Evolutionary conservation across 106 monocot genomes (phyloP), one percentile per base, ranked within the genome.

Genomic region (Alisma plantagoaquatica): DNA sequence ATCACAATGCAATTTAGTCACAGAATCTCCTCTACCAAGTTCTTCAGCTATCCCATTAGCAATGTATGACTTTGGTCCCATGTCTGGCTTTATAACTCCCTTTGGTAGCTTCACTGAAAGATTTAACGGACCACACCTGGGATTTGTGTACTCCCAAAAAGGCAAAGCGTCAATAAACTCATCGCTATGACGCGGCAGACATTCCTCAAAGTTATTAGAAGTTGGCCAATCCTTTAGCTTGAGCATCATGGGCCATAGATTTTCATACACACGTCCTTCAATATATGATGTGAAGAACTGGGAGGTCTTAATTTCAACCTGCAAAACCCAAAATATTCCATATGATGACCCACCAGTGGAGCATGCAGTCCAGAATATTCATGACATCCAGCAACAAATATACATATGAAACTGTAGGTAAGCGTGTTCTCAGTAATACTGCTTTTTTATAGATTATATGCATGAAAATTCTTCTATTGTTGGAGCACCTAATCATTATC

Each of bases 141-240:
- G 83, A 59, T 83, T 59, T 46, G 79, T 88, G 17, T 88, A 88
- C 3, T 57, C 60, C 53, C 66, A 58, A 51, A 89, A 89, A 10
- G 89, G 89, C 29, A 89, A 57, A 14, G 73, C 54, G 23, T 20
- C 51, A 6, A 83, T 79, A 24, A 68, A 89, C 33, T 73, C 73
- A 64, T 28, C 46, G 24, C 70, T 70, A 56, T 89, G 89, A 16
- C 9, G 33, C 48, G 89, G 89, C 44, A 83, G 62, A 54, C 64
- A 32, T 10, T 89, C 71, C 29, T 89, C 83, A 73, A 89, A 83
- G 33, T 60, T 50, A 20, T 73, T 41, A 43, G 75, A 60, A 6
- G 83, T 56, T 19, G 88, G 88, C 83, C 88, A 88, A 63, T 88
- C 83, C 57, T 83, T 88, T 23, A 88, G 25, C 61, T 89, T 89